These are phyloP conservation scores for Saitozyma sp. DNA, from an alignment of 768 basidiomycete genomes.

Conservation along the genomic window DNA sequence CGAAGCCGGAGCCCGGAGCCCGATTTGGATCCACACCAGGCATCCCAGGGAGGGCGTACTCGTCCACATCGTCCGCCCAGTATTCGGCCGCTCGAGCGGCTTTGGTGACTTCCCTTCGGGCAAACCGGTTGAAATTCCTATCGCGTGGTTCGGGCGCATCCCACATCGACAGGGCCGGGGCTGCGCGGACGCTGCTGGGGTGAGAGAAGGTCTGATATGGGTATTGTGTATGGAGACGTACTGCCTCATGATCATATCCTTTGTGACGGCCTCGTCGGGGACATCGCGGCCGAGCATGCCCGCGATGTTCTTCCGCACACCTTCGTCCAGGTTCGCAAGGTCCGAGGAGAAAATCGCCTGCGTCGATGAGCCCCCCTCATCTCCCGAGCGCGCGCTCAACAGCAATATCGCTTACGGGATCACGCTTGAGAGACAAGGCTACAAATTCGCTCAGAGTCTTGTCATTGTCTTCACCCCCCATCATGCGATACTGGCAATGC, in stretches of 20 bases:
- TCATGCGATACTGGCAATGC: slow-evolving; percentile 46
- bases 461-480: slow-evolving; percentile 59
- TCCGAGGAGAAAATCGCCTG: slow-evolving; percentile 57
- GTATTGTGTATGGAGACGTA: slow-evolving; percentile 11
- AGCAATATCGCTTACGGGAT: slow-evolving; percentile 54
- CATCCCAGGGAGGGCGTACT: slow-evolving; percentile 45
- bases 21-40: not conserved
- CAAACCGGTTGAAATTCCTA: slow-evolving; percentile 35
- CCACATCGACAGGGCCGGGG: slow-evolving; percentile 39
- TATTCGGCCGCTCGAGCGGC: slow-evolving; percentile 46
- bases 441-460: slow-evolving; percentile 66
- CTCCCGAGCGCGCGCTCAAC: not conserved
- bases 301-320: slow-evolving; percentile 60
- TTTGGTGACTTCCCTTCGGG: slow-evolving; percentile 42
- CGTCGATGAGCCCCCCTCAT: not conserved
- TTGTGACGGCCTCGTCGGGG: slow-evolving; percentile 32
- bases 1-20: slow-evolving; percentile 25
- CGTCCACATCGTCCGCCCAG: slow-evolving; percentile 51
- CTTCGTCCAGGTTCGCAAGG: slow-evolving; percentile 56
- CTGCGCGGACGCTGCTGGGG: slow-evolving; percentile 33
- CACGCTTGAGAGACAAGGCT: slow-evolving; percentile 54
- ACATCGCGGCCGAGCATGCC: slow-evolving; percentile 56
- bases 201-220: not conserved
- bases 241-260: slow-evolving; percentile 44
- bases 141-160: slow-evolving; percentile 38